Conservation (phyloP, 2,329 filamentous ascomycete genomes). For the Penicillium sp. region DNA sequence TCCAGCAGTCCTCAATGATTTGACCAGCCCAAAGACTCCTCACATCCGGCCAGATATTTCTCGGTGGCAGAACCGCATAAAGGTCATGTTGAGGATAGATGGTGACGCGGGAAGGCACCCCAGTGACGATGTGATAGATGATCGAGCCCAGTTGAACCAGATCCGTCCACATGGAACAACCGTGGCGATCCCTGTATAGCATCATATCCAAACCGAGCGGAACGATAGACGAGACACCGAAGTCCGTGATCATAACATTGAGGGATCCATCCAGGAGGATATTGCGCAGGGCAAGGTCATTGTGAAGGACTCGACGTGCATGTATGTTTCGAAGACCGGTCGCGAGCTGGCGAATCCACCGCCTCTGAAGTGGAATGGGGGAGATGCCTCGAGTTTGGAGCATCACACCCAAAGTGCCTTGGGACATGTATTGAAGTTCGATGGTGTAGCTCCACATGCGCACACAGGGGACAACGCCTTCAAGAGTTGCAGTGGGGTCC, state of each 20-base stretch:
- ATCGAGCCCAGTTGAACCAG: neutral
- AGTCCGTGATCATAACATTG: neutral
- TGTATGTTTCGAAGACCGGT: neutral
- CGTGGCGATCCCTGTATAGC: neutral
- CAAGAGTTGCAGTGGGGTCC: neutral
- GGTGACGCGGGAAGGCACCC: neutral
- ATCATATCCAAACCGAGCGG: neutral
- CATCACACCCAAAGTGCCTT: neutral
- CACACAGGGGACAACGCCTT: neutral
- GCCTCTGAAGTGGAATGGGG: neutral
- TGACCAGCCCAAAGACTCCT: neutral
- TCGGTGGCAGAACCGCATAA: neutral
- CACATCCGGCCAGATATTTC: neutral
- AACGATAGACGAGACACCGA: neutral
- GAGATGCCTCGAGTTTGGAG: neutral
- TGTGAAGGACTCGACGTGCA: neutral
- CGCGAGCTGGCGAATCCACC: neutral
- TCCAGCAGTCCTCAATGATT: neutral
- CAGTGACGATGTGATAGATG: neutral
- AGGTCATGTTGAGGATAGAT: neutral
- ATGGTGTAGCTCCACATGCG: neutral
- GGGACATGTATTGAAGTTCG: neutral
- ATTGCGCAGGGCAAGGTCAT: conserved; percentile 1
- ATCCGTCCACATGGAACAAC: conserved; percentile 3
- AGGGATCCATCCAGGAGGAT: neutral